These are phyloP conservation scores for Dentipellis sp. DNA, from an alignment of 768 basidiomycete species.

Conservation along the genomic window DNA sequence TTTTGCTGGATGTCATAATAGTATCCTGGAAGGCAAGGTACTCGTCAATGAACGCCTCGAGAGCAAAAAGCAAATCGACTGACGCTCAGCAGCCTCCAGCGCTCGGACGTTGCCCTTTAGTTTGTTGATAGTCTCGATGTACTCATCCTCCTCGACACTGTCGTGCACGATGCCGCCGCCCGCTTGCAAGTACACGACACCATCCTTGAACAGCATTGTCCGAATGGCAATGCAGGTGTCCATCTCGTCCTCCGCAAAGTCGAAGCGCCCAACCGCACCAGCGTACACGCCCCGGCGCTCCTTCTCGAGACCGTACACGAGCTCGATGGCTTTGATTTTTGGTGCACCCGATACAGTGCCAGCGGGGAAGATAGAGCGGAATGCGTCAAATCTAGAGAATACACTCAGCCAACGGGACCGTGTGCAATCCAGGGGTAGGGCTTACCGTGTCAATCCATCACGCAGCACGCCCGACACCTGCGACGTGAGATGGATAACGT, in stretches of 20 bases:
- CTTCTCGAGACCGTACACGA: slow-evolving; percentile 77
- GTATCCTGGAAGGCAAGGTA: slow-evolving; percentile 36
- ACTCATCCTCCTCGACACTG: slow-evolving; percentile 96
- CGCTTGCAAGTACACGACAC: slow-evolving; percentile 86
- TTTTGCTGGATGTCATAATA: slow-evolving; percentile 55
- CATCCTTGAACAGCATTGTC: slow-evolving; percentile 95
- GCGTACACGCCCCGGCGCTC: slow-evolving; percentile 93
- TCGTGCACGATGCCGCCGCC: slow-evolving; percentile 98
- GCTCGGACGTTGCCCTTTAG: slow-evolving; percentile 80
- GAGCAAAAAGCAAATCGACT: slow-evolving; percentile 23
- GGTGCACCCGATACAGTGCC: slow-evolving; percentile 98
- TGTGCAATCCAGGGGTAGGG: neutral
- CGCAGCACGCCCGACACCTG: slow-evolving; percentile 86
- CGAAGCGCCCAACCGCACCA: slow-evolving; percentile 96
- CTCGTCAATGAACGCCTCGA: slow-evolving; percentile 12
- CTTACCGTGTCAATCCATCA: slow-evolving; percentile 73
- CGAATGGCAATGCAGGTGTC: slow-evolving; percentile 99
- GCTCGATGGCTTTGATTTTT: slow-evolving; percentile 97
- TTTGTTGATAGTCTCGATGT: slow-evolving; percentile 93
- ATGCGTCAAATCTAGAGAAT: slow-evolving; percentile 80
- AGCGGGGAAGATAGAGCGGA: slow-evolving; percentile 97
- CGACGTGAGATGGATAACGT: slow-evolving; percentile 95
- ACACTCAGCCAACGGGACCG: slow-evolving; percentile 1
- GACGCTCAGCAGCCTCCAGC: slow-evolving; percentile 82
- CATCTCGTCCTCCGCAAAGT: slow-evolving; percentile 91